Conservation (phyloP, 1,284 basidiomycete genomes). For the Cystobasidium pallidum region DNA sequence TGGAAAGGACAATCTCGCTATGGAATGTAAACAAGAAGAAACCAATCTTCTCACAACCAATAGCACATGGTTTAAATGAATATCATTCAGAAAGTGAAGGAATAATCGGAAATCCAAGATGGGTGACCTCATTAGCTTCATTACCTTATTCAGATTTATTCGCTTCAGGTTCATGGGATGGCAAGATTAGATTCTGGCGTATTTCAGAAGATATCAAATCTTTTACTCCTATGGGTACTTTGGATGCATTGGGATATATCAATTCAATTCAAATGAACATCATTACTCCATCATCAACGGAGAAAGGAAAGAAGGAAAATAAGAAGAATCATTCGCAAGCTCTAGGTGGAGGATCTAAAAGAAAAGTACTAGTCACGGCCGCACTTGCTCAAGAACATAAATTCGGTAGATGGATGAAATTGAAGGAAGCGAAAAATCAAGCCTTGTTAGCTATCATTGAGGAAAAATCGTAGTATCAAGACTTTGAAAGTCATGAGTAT, state of each 20-base stretch:
- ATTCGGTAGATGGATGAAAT: conserved; percentile 81
- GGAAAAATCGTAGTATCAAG: neutral
- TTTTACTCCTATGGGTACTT: conserved; percentile 63
- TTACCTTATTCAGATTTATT: conserved; percentile 89
- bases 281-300: conserved; percentile 56
- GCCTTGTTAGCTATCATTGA: conserved; percentile 65
- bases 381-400: conserved; percentile 85
- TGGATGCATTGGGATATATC: conserved; percentile 75
- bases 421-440: conserved; percentile 74
- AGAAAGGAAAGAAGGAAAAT: conserved; percentile 39
- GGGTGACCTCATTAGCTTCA: conserved; percentile 82
- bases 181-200: conserved; percentile 83
- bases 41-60: conserved; percentile 77
- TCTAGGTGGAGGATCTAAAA: conserved; percentile 47
- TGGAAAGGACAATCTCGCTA: conserved; percentile 86
- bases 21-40: conserved; percentile 98
- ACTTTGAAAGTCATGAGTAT: too few species aligned
- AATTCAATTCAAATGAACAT: conserved; percentile 83
- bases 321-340: conserved; percentile 44
- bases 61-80: conserved; percentile 84
- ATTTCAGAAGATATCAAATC: conserved; percentile 74
- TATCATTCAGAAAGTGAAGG: conserved; percentile 71
- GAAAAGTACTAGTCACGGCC: conserved; percentile 70
- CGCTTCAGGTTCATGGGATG: conserved; percentile 92
- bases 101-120: conserved; percentile 71